Percentiles rank a stretch among this genome's conserved stretches.
These are phyloP conservation scores for Nematodospora valgi DNA, from an alignment of 805 yeast genomes.

Conservation along the genomic window DNA sequence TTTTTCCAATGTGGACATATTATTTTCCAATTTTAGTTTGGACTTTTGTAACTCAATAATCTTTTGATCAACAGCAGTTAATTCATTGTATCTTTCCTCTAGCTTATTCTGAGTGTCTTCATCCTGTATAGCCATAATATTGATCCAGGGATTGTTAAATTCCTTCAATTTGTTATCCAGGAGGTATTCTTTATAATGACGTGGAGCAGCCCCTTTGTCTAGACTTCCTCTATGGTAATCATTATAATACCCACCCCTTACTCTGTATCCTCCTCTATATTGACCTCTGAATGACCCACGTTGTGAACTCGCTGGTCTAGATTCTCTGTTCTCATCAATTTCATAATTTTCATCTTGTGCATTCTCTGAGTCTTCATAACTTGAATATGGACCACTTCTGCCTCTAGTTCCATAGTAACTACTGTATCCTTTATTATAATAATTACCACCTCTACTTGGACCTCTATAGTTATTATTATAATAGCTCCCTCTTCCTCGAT, in stretches of 20 bases:
- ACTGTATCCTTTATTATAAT: constrained; percentile 1
- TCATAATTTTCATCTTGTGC: neutral
- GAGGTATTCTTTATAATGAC: constrained; percentile 8
- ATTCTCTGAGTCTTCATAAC: neutral
- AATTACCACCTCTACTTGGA: constrained; percentile 3
- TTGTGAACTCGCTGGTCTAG: neutral
- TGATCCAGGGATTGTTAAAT: constrained; percentile 31
- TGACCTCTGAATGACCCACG: constrained; percentile 8
- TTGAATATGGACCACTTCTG: constrained; percentile 6
- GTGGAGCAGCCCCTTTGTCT: constrained; percentile 5
- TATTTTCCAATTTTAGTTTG: constrained; percentile 17
- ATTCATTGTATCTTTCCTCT: constrained; percentile 24
- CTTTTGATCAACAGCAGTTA: constrained; percentile 21
- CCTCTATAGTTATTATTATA: constrained; percentile 1
- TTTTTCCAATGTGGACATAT: constrained; percentile 16
- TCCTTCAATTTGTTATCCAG: constrained; percentile 6
- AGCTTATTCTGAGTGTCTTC: constrained; percentile 21
- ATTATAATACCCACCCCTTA: constrained; percentile 6
- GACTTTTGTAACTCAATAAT: constrained; percentile 23
- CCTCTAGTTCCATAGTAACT: constrained; percentile 8
- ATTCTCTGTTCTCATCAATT: neutral
- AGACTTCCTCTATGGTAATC: constrained; percentile 6
- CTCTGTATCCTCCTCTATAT: constrained; percentile 10
- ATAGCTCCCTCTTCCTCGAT: constrained; percentile 5
- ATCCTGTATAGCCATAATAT: constrained; percentile 25